Evolutionary conservation across 805 yeast genomes (phyloP).

Genomic region (Saccharomyces kudriavzevii): DNA sequence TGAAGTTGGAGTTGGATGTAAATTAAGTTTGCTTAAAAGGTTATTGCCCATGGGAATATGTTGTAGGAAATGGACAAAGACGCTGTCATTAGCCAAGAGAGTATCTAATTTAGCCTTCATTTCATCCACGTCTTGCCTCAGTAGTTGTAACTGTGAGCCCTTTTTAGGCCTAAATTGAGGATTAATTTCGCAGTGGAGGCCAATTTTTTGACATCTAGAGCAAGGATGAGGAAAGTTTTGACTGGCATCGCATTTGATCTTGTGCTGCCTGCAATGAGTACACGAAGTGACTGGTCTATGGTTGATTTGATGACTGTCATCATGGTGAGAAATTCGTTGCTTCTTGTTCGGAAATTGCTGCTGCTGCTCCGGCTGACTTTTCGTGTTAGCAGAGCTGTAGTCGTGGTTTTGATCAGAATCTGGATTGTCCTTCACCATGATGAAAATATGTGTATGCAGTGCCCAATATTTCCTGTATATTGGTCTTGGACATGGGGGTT

Average conservation of each 20-base stretch:
- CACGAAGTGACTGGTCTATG: conserved; percentile 90
- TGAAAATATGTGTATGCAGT: background rate
- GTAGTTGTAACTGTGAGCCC: conserved; percentile 79
- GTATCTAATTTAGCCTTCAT: conserved; percentile 63
- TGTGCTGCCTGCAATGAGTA: conserved; percentile 90
- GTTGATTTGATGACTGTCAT: conserved; percentile 15
- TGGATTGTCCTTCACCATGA: background rate
- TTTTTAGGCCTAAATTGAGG: conserved; percentile 87
- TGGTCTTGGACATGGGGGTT: background rate
- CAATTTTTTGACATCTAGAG: conserved; percentile 73
- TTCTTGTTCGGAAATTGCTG: background rate
- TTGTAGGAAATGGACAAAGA: conserved; percentile 55
- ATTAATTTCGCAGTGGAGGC: conserved; percentile 75
- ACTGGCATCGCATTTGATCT: conserved; percentile 86
- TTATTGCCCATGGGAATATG: conserved; percentile 21
- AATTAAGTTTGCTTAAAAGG: background rate
- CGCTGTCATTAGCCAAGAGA: conserved; percentile 55
- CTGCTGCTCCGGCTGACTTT: background rate
- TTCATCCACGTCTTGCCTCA: conserved; percentile 80
- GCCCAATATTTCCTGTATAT: background rate
- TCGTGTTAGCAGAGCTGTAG: background rate
- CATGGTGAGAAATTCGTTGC: background rate
- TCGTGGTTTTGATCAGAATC: background rate
- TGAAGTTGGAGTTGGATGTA: background rate
- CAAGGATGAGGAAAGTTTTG: conserved; percentile 78